phyloP scores from a whole-genome alignment of 768 basidiomycete species.

The Trametes meyenii region DNA sequence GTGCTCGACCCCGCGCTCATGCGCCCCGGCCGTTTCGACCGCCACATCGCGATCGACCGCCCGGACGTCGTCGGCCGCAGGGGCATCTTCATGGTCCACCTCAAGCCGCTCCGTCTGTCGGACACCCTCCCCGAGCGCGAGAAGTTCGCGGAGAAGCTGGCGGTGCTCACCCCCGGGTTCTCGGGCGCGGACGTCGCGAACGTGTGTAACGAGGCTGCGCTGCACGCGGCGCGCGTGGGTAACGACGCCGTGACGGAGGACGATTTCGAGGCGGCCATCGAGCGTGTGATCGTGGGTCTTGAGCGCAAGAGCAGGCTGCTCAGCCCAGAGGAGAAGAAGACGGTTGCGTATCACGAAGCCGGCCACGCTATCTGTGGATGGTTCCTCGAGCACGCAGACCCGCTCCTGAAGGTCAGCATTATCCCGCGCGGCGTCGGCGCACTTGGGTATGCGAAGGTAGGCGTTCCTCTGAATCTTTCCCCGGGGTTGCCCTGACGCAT shows the following conservation, averaged over 20 bases:
- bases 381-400: conserved; percentile 98
- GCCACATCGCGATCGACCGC: conserved; percentile 93
- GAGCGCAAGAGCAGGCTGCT: conserved; percentile 95
- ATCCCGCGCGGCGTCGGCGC: conserved; percentile 96
- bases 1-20: conserved; percentile 94
- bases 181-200: conserved; percentile 99
- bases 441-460: conserved; percentile 92
- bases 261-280: conserved; percentile 97
- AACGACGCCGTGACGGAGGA: conserved; percentile 77
- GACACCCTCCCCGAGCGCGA: conserved; percentile 51
- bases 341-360: conserved; percentile 98
- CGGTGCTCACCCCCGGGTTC: conserved; percentile 96
- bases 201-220: conserved; percentile 96
- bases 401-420: conserved; percentile 96
- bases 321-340: conserved; percentile 96
- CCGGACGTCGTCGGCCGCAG: conserved; percentile 94
- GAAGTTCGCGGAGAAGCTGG: conserved; percentile 86
- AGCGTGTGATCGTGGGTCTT: conserved; percentile 95
- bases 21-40: conserved; percentile 97
- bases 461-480: conserved; percentile 1
- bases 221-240: conserved; percentile 87
- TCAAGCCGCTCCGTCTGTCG: conserved; percentile 77
- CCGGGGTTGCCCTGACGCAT: not conserved
- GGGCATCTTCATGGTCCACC: conserved; percentile 93
- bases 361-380: conserved; percentile 98